A percentile compares a stretch with the other conserved stretches of the same genome.
These are phyloP conservation scores for Arthroderma sp. DNA, from an alignment of 2,329 filamentous ascomycete species.

Conservation along the genomic window DNA sequence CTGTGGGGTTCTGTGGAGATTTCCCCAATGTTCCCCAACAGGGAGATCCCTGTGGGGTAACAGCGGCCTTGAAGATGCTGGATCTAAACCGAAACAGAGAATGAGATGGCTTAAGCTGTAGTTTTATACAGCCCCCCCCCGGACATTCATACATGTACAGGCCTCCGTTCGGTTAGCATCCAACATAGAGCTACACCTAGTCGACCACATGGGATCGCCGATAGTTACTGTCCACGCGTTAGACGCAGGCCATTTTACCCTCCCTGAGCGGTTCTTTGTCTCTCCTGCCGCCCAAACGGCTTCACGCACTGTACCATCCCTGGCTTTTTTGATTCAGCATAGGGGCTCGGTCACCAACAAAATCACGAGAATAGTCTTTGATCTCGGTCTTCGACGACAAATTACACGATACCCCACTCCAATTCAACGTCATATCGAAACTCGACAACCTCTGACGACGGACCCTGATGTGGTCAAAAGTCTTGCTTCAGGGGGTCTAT, in stretches of 20 bases:
- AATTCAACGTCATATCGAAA: constrained; percentile 15
- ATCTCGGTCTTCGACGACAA: constrained; percentile 20
- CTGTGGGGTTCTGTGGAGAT: too few species aligned
- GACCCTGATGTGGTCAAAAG: constrained; percentile 18
- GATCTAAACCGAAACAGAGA: too few species aligned
- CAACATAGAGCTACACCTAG: too few species aligned
- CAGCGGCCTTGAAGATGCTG: too few species aligned
- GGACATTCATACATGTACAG: too few species aligned
- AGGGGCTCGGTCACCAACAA: constrained; percentile 2
- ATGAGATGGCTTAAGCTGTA: too few species aligned
- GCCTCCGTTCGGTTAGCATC: too few species aligned
- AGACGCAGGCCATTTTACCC: background rate
- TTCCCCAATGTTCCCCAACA: too few species aligned
- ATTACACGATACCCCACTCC: constrained; percentile 6
- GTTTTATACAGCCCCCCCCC: too few species aligned
- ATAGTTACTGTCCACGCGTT: background rate
- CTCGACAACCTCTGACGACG: constrained; percentile 14
- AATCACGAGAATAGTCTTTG: constrained; percentile 16
- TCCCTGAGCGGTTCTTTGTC: background rate
- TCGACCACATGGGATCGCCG: background rate
- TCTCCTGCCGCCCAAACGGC: background rate
- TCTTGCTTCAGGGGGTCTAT: constrained; percentile 24
- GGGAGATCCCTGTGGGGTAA: too few species aligned
- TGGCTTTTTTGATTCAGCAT: background rate
- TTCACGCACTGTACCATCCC: background rate